Percentiles rank a stretch among this genome's conserved stretches.
These are phyloP conservation scores for Fraxinus dipetala DNA, from an alignment of 305 asterid species.

Conservation along the genomic window DNA sequence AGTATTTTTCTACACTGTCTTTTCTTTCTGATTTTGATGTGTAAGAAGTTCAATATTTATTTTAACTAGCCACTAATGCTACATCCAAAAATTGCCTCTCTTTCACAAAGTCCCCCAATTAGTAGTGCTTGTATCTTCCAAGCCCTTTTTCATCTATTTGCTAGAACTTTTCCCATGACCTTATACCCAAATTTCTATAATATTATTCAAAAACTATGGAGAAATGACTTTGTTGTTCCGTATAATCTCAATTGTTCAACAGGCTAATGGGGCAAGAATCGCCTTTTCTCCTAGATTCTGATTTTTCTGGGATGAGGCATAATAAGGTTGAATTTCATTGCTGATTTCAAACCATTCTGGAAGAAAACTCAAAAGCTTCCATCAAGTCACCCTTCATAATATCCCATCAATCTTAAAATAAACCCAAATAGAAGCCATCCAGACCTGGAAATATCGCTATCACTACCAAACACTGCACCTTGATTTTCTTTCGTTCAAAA, in stretches of 20 bases:
- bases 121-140: not conserved
- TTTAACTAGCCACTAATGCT: not conserved
- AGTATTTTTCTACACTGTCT: not conserved
- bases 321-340: not conserved
- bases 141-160: not conserved
- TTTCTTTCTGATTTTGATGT: not conserved
- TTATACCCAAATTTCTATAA: not conserved
- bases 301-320: not conserved
- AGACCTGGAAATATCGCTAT: not conserved
- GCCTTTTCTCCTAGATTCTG: not conserved
- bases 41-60: not conserved
- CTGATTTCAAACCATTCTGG: not conserved
- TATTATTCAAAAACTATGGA: not conserved
- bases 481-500: not conserved
- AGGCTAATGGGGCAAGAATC: not conserved
- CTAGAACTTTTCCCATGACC: not conserved
- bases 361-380: not conserved
- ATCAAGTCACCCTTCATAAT: not conserved
- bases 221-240: not conserved
- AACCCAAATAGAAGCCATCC: not conserved
- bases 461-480: not conserved
- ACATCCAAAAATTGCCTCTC: not conserved
- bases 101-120: not conserved
- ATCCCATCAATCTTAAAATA: not conserved
- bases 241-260: not conserved